Conservation (phyloP, 768 basidiomycete genomes). For the Brasilioporus rufonigricans region DNA sequence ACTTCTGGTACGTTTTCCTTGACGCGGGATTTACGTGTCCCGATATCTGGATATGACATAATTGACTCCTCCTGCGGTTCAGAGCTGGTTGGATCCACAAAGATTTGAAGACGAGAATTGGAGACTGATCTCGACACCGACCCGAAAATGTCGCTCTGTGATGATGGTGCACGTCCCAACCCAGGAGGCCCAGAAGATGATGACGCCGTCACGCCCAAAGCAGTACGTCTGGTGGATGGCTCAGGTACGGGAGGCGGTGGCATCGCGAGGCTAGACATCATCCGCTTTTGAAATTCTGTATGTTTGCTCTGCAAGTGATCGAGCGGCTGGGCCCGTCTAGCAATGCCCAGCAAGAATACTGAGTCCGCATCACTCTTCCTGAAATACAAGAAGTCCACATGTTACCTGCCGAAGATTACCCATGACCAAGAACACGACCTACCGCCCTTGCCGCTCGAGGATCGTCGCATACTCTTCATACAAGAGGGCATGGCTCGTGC, state of each 20-base stretch:
- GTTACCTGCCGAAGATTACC: slow-evolving; percentile 29
- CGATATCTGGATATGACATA: slow-evolving; percentile 67
- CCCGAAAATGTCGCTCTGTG: slow-evolving; percentile 30
- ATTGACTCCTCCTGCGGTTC: slow-evolving; percentile 44
- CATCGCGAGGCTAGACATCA: slow-evolving; percentile 57
- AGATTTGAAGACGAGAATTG: slow-evolving; percentile 64
- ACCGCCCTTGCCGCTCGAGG: slow-evolving; percentile 83
- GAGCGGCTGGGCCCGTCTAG: slow-evolving; percentile 74
- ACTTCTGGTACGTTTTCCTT: slow-evolving; percentile 78
- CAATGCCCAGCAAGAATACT: slow-evolving; percentile 84
- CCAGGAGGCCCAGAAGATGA: slow-evolving; percentile 31
- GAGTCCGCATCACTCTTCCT: slow-evolving; percentile 90
- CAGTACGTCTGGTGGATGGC: slow-evolving; percentile 39
- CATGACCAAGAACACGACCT: slow-evolving; percentile 29
- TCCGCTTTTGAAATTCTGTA: slow-evolving; percentile 87
- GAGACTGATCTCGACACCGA: slow-evolving; percentile 38
- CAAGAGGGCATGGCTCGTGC: slow-evolving; percentile 71
- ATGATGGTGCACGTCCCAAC: slow-evolving; percentile 12
- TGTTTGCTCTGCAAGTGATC: slow-evolving; percentile 78
- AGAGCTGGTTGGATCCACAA: slow-evolving; percentile 65
- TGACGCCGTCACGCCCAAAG: slow-evolving; percentile 44
- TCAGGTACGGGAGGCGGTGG: slow-evolving; percentile 38
- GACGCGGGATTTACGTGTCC: slow-evolving; percentile 71
- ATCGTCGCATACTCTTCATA: slow-evolving; percentile 93
- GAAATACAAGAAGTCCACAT: not conserved